These are phyloP conservation scores for Boletellus ananas DNA, from an alignment of 768 basidiomycete species.

Conservation along the genomic window DNA sequence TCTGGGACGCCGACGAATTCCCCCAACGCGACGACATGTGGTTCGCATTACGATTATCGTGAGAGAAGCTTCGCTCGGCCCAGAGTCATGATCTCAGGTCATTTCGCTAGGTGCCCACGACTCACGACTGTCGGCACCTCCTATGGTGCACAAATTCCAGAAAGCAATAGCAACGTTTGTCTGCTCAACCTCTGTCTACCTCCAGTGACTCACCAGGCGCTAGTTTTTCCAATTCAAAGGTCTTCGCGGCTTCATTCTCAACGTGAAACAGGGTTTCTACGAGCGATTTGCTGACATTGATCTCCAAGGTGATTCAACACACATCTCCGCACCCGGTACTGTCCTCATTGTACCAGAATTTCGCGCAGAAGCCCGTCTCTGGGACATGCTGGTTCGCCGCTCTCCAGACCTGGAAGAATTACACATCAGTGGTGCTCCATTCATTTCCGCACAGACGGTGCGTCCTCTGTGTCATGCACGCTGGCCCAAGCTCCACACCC, in stretches of 20 bases:
- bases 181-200: not conserved
- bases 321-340: not conserved
- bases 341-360: conserved; percentile 20
- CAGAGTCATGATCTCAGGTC: not conserved
- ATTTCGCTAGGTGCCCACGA: conserved; percentile 53
- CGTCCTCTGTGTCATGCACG: conserved; percentile 54
- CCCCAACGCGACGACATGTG: conserved; percentile 73
- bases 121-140: conserved; percentile 59
- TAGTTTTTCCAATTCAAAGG: conserved; percentile 69
- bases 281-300: conserved; percentile 48
- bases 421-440: conserved; percentile 36
- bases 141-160: conserved; percentile 58
- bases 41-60: conserved; percentile 70
- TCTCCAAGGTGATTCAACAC: conserved; percentile 47
- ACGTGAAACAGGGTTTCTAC: conserved; percentile 60
- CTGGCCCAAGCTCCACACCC: conserved; percentile 62
- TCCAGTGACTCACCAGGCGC: not conserved
- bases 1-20: conserved; percentile 69
- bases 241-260: conserved; percentile 59
- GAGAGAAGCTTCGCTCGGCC: conserved; percentile 15
- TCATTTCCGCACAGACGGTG: conserved; percentile 41
- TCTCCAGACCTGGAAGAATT: conserved; percentile 69
- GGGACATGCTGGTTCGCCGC: conserved; percentile 66
- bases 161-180: conserved; percentile 59
- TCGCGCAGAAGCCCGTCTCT: conserved; percentile 37